These are phyloP conservation scores for Bryoglossum gracile DNA, from an alignment of 495 filamentous ascomycete genomes.

Conservation along the genomic window DNA sequence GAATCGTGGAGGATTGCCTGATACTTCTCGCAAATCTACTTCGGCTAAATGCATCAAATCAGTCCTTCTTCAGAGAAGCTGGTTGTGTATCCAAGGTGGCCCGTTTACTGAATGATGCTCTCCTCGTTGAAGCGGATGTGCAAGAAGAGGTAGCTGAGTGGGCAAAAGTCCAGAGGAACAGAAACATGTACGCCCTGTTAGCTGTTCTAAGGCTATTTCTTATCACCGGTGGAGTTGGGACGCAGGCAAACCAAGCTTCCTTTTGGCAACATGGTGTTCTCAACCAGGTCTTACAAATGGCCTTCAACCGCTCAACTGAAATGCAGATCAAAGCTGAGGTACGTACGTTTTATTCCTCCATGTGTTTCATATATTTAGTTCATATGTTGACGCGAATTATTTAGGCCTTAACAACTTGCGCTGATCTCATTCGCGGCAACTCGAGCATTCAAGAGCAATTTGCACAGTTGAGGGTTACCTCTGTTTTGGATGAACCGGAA, in stretches of 20 bases:
- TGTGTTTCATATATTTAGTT: too few relatives aligned
- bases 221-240: constrained; percentile 68
- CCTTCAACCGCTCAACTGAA: constrained; percentile 70
- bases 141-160: constrained; percentile 62
- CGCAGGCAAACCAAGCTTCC: constrained; percentile 73
- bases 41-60: constrained; percentile 84
- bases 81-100: constrained; percentile 72
- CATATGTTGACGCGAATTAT: too few relatives aligned
- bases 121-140: constrained; percentile 45
- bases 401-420: constrained; percentile 74
- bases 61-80: constrained; percentile 88
- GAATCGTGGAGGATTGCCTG: constrained; percentile 89
- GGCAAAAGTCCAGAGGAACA: constrained; percentile 70
- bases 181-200: constrained; percentile 85
- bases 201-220: constrained; percentile 83
- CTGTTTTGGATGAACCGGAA: constrained; percentile 40
- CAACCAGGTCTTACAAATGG: constrained; percentile 72
- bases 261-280: constrained; percentile 81
- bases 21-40: constrained; percentile 86
- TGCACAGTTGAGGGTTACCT: constrained; percentile 69
- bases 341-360: too few relatives aligned
- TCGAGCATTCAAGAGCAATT: constrained; percentile 73
- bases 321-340: constrained; percentile 77
- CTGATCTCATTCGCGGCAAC: constrained; percentile 84
- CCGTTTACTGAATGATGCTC: constrained; percentile 58